Evolutionary conservation across 768 basidiomycete genomes (phyloP).

Genomic region (Kwoniella sp.): DNA sequence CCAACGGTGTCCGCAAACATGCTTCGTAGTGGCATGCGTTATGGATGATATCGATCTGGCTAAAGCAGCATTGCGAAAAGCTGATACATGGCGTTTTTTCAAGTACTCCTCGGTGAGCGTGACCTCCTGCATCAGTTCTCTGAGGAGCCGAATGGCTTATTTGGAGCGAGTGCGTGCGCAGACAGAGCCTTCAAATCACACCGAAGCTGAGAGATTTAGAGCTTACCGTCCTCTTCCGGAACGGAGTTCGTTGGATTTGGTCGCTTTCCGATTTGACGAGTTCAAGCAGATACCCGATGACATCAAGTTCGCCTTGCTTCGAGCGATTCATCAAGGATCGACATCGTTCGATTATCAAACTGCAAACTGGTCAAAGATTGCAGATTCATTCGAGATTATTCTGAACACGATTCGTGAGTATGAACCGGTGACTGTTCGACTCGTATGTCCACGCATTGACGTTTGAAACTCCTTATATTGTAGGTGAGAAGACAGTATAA

Average conservation of each 20-base stretch:
- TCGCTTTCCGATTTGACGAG: not conserved
- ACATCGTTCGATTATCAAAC: not conserved
- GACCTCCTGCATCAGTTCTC: too few relatives aligned
- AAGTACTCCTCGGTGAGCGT: not conserved
- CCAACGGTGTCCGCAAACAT: too few relatives aligned
- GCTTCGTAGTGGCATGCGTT: not conserved
- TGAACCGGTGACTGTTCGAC: too few relatives aligned
- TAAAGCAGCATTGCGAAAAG: not conserved
- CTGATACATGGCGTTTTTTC: not conserved
- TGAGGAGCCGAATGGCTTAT: too few relatives aligned
- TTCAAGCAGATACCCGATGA: not conserved
- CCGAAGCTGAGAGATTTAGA: not conserved
- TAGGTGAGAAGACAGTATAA: too few relatives aligned
- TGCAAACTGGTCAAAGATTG: not conserved
- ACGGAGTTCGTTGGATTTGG: not conserved
- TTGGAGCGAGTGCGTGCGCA: too few relatives aligned
- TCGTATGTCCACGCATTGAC: too few relatives aligned
- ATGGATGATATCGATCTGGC: not conserved
- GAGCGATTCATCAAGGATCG: not conserved
- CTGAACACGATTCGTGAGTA: not conserved
- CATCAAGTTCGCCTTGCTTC: conserved; percentile 1
- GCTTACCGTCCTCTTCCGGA: not conserved
- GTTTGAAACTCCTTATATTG: too few relatives aligned
- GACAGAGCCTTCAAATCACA: too few relatives aligned
- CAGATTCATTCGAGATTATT: not conserved